Evolutionary conservation across 2,329 filamentous ascomycete genomes (phyloP), one percentile per base, ranked within the genome.

Genomic region (Phialemonium atrogriseum): DNA sequence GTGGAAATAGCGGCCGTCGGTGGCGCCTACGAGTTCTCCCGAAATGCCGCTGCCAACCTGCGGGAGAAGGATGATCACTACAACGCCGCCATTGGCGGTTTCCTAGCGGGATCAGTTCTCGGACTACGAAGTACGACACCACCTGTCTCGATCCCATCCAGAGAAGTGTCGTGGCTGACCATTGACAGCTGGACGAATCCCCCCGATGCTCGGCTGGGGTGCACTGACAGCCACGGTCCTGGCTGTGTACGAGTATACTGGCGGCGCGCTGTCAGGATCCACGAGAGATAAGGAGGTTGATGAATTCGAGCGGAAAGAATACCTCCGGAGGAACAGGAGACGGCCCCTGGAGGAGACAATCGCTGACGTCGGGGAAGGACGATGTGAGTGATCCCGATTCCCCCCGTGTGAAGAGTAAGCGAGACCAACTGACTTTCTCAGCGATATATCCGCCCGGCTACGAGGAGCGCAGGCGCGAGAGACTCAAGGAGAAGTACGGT

Each of bases 401-500:
- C 13, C 8, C 36, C 9, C 33, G 18, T 32, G 25, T 35, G 29
- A 26, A 20, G 14, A 15, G 5, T 25, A 32, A 33, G 44, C 20
- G 23, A 12, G 30, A 33, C 36, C 41, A 14, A 37, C 33, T 2
- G 8, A 3, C 5, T 32, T 18, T 19, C n/a, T 7, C 46, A 94
- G 87, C 83, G 34, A 85, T 94, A 48, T 71, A 80, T 46, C 82
- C 74, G 24, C 79, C 83, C 11, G 85, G 85, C 31, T 94, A 91
- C 54, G 81, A 84, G 47, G 84, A 94, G 67, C 72, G 88, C 58
- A 78, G 88, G 57, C 75, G 77, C 44, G 69, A 87, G 64, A 73
- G 84, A 47, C 71, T 95, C 57, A 80, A 84, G 72, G 80, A 86
- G 60, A 84, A 79, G 58, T 94, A 94, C 51, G 86, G 87, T 37